Base-by-base conservation (phyloP, 805 yeast species). In the Cephaloascus albidus region DNA sequence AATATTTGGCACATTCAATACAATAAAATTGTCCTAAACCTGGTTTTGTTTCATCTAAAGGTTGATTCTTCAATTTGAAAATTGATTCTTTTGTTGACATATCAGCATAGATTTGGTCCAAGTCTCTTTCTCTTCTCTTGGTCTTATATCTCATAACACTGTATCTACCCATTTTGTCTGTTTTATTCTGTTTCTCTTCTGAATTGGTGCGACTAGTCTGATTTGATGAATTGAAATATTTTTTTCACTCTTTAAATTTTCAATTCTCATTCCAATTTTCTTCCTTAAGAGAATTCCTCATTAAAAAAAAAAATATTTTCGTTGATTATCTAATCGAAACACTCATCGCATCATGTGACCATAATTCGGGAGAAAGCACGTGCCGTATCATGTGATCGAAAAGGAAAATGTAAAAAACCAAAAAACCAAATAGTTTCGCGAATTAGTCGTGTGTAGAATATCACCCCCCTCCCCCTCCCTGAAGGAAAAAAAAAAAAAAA, bases 1-100 rank as follows among this genome's bases (percentile, higher is more conserved):
- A 87, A 60, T 93, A 87, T 56, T 82, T 85, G 37, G 95, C 94
- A 69, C 99, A 93, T 46, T 88, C 95, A 39, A 93, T 72, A 61
- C 97, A 93, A 60, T 86, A 93, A 60, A 76, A 82, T 61, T 93
- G 97, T 14, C 96, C 99, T 47, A 93, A 64, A 1, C 99, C 99
- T 1, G 97, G 89, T 54, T 82, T 81, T 35, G 79, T 76, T 62
- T 90, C 97, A 59, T 90, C 96, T 41, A 85, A 59, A 4, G 86
- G 84, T 60, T 90, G 97, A 55, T 84, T 80, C 55, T 85, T 74
- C 41, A 88, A 68, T 33, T 70, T 65, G 40, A 70, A 59, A 40
- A 87, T 81, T n/a, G 81, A 63, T 31, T 79, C 83, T 32, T 73
- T 68, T 3, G 78, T 60, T 2, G 81, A 65, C 38, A 93, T 60